phyloP scores from a whole-genome alignment of 2,329 filamentous ascomycete genomes.

The Pestalotiopsis sp. region DNA sequence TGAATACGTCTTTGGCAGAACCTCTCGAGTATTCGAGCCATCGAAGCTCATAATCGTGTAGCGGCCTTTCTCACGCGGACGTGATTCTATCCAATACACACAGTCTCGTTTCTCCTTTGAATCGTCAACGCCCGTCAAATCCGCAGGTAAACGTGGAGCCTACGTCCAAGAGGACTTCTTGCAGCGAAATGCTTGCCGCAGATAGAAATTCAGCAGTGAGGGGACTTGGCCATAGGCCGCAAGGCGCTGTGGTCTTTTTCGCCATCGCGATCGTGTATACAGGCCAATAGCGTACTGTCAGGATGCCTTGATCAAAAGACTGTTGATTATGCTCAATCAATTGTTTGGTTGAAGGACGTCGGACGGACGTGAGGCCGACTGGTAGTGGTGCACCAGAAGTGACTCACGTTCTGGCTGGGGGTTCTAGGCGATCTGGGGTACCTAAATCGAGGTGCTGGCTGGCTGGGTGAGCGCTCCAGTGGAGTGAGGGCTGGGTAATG shows the following conservation, averaged over 20 bases:
- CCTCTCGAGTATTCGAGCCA: background rate
- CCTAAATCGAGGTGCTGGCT: background rate
- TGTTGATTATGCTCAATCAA: background rate
- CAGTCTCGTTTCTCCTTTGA: background rate
- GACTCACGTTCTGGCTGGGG: background rate
- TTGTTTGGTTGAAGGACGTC: background rate
- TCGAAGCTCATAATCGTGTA: background rate
- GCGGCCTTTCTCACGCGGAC: background rate
- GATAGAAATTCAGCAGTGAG: background rate
- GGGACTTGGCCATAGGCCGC: background rate
- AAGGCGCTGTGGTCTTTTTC: background rate
- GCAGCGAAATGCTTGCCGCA: background rate
- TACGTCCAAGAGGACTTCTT: background rate
- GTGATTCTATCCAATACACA: background rate
- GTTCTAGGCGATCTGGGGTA: background rate
- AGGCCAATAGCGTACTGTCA: too few relatives aligned
- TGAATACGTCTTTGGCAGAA: background rate
- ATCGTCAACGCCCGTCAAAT: background rate
- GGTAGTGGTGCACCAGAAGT: background rate
- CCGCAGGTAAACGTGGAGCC: background rate
- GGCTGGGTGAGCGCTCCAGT: background rate
- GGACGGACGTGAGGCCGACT: background rate
- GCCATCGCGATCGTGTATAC: background rate
- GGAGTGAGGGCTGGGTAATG: background rate
- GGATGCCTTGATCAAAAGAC: background rate